These are phyloP conservation scores for Cordyceps militaris DNA, from an alignment of 2,329 filamentous ascomycete genomes.

Conservation along the genomic window DNA sequence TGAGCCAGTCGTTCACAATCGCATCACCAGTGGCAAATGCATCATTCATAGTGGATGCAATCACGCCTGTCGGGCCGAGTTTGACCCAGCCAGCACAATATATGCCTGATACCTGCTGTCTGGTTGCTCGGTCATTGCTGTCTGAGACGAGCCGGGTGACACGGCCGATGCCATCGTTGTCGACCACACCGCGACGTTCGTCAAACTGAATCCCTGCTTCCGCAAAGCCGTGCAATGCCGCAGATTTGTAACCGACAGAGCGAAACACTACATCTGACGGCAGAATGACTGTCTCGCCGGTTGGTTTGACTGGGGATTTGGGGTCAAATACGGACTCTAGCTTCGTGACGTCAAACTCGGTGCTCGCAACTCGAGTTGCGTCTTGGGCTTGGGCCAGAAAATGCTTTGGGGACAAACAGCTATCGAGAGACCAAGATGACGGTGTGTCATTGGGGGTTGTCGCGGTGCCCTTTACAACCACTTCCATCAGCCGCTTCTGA, in stretches of 20 bases:
- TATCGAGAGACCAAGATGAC: conserved; percentile 79
- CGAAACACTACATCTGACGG: conserved; percentile 72
- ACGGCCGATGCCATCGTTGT: conserved; percentile 74
- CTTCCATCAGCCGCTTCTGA: conserved; percentile 69
- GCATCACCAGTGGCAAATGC: conserved; percentile 84
- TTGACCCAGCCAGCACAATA: conserved; percentile 98
- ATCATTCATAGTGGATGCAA: conserved; percentile 92
- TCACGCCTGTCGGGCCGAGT: conserved; percentile 87
- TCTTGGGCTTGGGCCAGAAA: conserved; percentile 49
- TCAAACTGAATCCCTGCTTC: conserved; percentile 76
- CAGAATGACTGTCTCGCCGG: conserved; percentile 45
- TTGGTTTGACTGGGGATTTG: conserved; percentile 39
- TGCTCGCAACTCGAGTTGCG: conserved; percentile 49
- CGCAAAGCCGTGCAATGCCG: conserved; percentile 65
- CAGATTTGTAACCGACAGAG: conserved; percentile 90
- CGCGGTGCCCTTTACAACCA: conserved; percentile 68
- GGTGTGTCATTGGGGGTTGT: conserved; percentile 38
- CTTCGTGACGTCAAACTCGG: conserved; percentile 58
- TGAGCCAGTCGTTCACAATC: conserved; percentile 69
- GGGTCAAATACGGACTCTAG: conserved; percentile 51
- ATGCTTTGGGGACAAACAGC: conserved; percentile 68
- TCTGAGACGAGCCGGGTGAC: conserved; percentile 40
- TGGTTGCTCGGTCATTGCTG: conserved; percentile 26
- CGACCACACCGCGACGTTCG: conserved; percentile 63
- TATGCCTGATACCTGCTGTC: conserved; percentile 53